Percentiles rank a stretch among this genome's conserved stretches.
Evolutionary conservation across 164 flowering plant genomes (phyloP).

Genomic region (Amborella trichopoda): DNA sequence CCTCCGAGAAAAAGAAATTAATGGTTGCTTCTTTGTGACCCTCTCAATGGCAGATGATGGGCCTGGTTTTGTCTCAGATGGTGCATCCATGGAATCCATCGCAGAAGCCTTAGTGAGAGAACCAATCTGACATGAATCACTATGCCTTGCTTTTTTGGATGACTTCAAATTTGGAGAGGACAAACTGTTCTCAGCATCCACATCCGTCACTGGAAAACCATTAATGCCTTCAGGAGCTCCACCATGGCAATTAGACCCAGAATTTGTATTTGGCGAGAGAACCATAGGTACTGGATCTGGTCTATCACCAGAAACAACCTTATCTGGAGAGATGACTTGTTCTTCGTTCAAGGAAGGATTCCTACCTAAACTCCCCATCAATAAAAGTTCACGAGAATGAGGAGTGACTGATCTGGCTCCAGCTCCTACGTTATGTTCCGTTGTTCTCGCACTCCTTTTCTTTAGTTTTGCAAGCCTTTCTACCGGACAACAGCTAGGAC

Average conservation of each 20-base stretch:
- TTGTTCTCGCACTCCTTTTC: too few relatives aligned
- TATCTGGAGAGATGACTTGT: slow-evolving; percentile 21
- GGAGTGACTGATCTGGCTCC: slow-evolving; percentile 23
- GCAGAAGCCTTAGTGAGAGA: slow-evolving; percentile 11
- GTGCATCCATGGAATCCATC: slow-evolving; percentile 19
- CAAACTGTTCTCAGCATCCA: slow-evolving; percentile 20
- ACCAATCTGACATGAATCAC: slow-evolving; percentile 18
- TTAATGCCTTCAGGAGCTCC: slow-evolving; percentile 21
- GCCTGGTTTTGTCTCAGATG: slow-evolving; percentile 23
- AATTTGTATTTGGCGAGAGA: slow-evolving; percentile 17
- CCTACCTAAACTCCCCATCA: slow-evolving; percentile 25
- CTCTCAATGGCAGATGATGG: too few relatives aligned
- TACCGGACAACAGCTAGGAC: slow-evolving; percentile 66
- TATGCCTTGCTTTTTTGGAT: slow-evolving; percentile 19
- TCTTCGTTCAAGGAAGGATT: slow-evolving; percentile 46
- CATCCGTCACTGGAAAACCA: slow-evolving; percentile 18
- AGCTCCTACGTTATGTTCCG: too few relatives aligned
- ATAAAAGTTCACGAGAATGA: slow-evolving; percentile 27
- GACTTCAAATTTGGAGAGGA: slow-evolving; percentile 14
- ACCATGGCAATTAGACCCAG: slow-evolving; percentile 19
- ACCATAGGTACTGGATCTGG: slow-evolving; percentile 20
- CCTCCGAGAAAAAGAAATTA: slow-evolving; percentile 16
- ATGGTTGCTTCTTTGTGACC: too few relatives aligned
- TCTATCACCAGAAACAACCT: slow-evolving; percentile 18
- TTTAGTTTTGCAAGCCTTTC: too few relatives aligned